Evolutionary conservation across 2,329 filamentous ascomycete genomes (phyloP), one percentile per base, ranked within the genome.

Genomic region (Trichothecium roseum): DNA sequence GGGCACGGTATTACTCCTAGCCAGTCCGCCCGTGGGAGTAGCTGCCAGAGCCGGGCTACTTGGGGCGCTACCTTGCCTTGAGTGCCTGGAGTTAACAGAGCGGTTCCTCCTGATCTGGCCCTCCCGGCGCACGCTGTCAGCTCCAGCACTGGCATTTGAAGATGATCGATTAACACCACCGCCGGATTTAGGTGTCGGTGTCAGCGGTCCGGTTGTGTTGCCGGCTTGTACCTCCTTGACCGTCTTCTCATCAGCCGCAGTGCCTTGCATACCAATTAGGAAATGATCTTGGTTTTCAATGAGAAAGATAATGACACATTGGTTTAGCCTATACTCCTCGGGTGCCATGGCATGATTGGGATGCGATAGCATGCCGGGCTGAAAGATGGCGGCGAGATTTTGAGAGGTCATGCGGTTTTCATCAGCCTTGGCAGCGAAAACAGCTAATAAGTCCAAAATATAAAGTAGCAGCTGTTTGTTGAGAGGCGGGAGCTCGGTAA

Each of bases 231-330:
- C 71, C 47, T 74, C 71, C 47, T 73, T 65, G 46, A 72, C 71
- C 1, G 74, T 80, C 52, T 72, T 79, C 53, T 93, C 85, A 53
- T 95, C 88, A n/a, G 88, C 84, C n/a, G 78, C 88, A n/a, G 88
- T 95, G 30, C 91, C 91, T 53, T 87, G 85, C 91, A 98, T 98
- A 37, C 91, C 91, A 44, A 98, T 93, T 45, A 98, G 66, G 67
- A 98, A 98, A 58, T 94, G 85, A 52, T 98, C 91, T 56, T 98
- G 91, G 50, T 98, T 94, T 54, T 96, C 88, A 45, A 98, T 98
- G 47, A 98, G 64, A 58, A 98, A 98, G 34, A 98, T 94, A 43
- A 98, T 72, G 15, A 98, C 89, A 50, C 91, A 89, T 67, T 98
- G 91, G 54, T 93, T 96, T 5, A 98, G 67, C 22, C 86, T 80